Base-by-base conservation (phyloP, 1,284 basidiomycete genomes). In the Leucocoprinus gongylophorus region DNA sequence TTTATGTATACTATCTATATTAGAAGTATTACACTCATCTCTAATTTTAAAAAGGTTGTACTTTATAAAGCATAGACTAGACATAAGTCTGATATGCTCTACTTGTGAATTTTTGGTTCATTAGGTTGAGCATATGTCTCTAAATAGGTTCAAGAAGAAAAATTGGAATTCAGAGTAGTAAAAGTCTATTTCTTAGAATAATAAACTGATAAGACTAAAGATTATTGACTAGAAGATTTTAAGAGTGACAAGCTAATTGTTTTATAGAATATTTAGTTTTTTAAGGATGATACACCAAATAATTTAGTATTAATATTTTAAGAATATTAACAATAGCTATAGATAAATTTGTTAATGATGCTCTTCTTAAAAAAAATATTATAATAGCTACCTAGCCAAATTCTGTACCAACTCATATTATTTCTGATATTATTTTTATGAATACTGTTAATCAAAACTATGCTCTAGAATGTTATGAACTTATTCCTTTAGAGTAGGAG, bases 1-100 rank as follows among this genome's bases (percentile, higher is more conserved):
- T 57, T 71, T 15, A 48, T 56, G 12, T 64, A 71, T 46, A 62
- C 68, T 5, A 50, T 54, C 10, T 64, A 67, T 53, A 42, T 69
- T 7, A 39, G 53, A 12, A 59, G 61, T 30, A 40, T 59, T 0
- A 54, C 58, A 17, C 58, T 59, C 2, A 64, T 62, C 12, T 20
- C 2, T 10, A 12, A 37, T 7, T 51, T 48, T 2, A 52, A 57
- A 37, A 58, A 54, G 0, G 41, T 46, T 4, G 50, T 57, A 9
- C 26, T 48, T 23, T 50, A 46, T 37, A 37, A 57, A 49, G 50
- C 52, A n/a, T 59, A 52, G 28, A 48, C 46, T 32, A 50, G 55
- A 5, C 18, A 48, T n/a, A 62, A 59, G 45, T 57, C 59, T 1
- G 50, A 55, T 40, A 48, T 59, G 10, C 29, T 33, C 0, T 48